Base-by-base conservation (phyloP, 495 filamentous ascomycete genomes). In the Cercophora samala region DNA sequence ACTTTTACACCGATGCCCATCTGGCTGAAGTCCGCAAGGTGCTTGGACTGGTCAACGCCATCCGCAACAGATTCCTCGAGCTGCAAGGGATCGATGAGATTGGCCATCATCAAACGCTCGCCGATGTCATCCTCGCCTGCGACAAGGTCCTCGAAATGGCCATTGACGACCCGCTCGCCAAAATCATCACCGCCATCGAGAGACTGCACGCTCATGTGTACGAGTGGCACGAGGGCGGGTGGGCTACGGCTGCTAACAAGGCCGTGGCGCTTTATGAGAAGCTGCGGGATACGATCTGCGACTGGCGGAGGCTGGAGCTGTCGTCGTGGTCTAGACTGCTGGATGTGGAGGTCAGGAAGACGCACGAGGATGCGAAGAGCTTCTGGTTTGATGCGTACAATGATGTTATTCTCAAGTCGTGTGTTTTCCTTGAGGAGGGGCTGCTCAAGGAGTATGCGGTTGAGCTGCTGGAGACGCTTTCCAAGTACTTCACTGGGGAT, bases 361-460 rank as follows among this genome's bases (percentile, higher is more conserved):
- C 87, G 66, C 79, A 87, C 11, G 83, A 90, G 32, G 88, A 91
- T 71, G 93, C 94, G 11, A 87, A 86, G 67, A 88, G 89, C 13
- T 99, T 95, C 94, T 99, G 93, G 92, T 99, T 97, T 73, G 86
- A 97, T 56, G 91, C 93, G 5, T 98, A 96, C 63, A 91, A 97
- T 77, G 90, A 86, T 26, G 86, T 97, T 61, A 83, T 99, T 70
- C 90, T 88, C 4, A 88, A 87, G 42, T 89, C 93, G 0, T 76
- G 92, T 42, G 84, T 86, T 21, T 78, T 86, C 23, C 79, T 83
- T 2, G 84, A 89, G 68, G 76, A 80, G 63, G 82, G 79, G 6
- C 73, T 84, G 19, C 74, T 96, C 66, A 77, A 81, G 26, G 75
- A 78, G 4, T 89, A 97, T 77, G 82, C 86, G 1, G 81, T 86